Base-by-base conservation (phyloP, 192 early-diverging fungal genomes). In the Podila epicladia region DNA sequence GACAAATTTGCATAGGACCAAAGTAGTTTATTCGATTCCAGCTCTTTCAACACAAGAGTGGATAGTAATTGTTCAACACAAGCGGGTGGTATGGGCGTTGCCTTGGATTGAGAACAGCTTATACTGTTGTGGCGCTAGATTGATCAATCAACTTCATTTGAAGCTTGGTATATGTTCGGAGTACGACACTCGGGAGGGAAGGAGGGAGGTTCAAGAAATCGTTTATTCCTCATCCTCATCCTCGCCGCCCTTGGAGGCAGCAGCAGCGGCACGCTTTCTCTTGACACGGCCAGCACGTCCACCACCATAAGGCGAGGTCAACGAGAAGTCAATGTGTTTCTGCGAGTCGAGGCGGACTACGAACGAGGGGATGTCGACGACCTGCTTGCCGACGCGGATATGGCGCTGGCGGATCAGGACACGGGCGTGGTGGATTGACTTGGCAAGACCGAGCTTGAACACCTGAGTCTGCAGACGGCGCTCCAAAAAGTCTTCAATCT, bases 401-500 rank as follows among this genome's bases (percentile, higher is more conserved):
- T 98, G 97, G 72, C 97, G 93, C 91, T 98, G 97, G 71, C 94
- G 93, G 86, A 99, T 98, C 85, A 97, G 87, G 74, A 99, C 96
- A 91, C 97, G 95, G 64, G 97, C 97, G 87, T 97, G 96, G 92
- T 99, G 97, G 84, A 98, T 95, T 58, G 96, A 97, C 91, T 96
- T 97, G 89, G 97, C 97, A 65, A 99, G 88, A 77, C 96, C 96
- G 74, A 94, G 88, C 92, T 97, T 96, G 93, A 97, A 97, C 78
- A 99, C 97, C 92, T 99, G 97, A 82, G 97, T 99, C 90, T 99
- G 97, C 82, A 99, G 92, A 79, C 96, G 85, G 74, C 97, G 92
- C 90, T 99, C 97, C 91, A 99, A 88, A 88, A 99, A 99, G 86
- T 99, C 96, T 89, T 98, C 97, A 80, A 97, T 92, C 89, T 95